phyloP scores from a whole-genome alignment of 441 rosid genomes.

The Flueggea neowawraea region DNA sequence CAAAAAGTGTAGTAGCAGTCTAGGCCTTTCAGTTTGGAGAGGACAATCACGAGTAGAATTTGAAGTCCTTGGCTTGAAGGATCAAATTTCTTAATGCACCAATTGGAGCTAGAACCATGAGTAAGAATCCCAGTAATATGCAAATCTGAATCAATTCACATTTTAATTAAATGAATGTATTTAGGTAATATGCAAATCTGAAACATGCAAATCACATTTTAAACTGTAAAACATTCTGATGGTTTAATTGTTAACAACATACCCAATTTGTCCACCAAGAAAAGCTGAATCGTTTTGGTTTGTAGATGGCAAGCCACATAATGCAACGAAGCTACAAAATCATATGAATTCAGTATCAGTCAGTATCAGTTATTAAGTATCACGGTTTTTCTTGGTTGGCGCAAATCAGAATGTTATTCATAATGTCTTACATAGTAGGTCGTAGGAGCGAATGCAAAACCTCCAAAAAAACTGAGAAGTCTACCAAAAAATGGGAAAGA shows the following conservation, averaged over 20 bases:
- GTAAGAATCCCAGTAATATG: conserved; percentile 46
- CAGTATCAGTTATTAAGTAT: no score
- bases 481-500: conserved; percentile 75
- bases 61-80: conserved; percentile 43
- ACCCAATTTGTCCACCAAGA: conserved; percentile 79
- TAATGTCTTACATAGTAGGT: conserved; percentile 66
- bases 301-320: conserved; percentile 62
- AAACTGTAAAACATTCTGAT: no score
- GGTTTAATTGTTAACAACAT: conserved; percentile 1
- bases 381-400: no score
- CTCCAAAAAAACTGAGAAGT: conserved; percentile 86
- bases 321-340: conserved; percentile 70
- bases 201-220: no score
- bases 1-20: no score
- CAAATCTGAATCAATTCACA: conserved; percentile 38
- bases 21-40: neutral
- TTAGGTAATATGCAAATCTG: no score
- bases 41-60: conserved; percentile 51
- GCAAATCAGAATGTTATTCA: no score
- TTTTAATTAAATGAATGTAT: no score
- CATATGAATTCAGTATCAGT: no score
- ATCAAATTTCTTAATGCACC: conserved; percentile 65
- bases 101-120: conserved; percentile 65
- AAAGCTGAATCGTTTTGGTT: conserved; percentile 61
- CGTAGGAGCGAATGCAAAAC: conserved; percentile 87